Evolutionary conservation across 768 basidiomycete species (phyloP), one percentile per base, ranked within the genome.

Genomic region (Mycena indigotica): DNA sequence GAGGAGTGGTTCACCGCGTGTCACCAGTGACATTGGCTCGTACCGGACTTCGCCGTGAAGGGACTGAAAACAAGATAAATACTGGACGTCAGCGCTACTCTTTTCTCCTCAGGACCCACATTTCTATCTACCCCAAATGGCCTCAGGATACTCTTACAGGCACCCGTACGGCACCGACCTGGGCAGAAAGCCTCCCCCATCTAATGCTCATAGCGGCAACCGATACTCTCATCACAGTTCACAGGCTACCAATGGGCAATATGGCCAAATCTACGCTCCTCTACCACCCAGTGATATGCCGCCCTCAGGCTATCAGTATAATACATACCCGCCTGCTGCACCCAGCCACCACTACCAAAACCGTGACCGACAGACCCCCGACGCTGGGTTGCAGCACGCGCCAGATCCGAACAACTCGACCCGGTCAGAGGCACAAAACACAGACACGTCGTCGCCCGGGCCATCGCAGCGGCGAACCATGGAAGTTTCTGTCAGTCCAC

Each of bases 401-500:
- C n/a, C n/a, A n/a, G n/a, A n/a, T n/a, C n/a, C n/a, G n/a, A n/a
- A n/a, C n/a, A n/a, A n/a, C n/a, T n/a, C n/a, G n/a, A n/a, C n/a
- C n/a, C n/a, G n/a, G n/a, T n/a, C n/a, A n/a, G n/a, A n/a, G n/a
- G n/a, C n/a, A n/a, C n/a, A n/a, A n/a, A n/a, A 35, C 32, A 15
- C 3, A 16, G 12, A 40, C 32, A n/a, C n/a, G n/a, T n/a, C n/a
- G n/a, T n/a, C n/a, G n/a, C n/a, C n/a, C n/a, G n/a, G n/a, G 26
- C 48, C n/a, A 51, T 52, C n/a, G 24, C 26, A 38, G 17, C 39
- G 26, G 29, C 35, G 40, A 21, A 52, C 45, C 6, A 54, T 61
- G 52, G 40, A 61, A 3, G 49, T 51, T 5, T n/a, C 32, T 24
- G 60, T 61, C 35, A 13, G 60, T 39, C 44, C 13, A 10, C 44